phyloP scores from a whole-genome alignment of 2,329 filamentous ascomycete genomes.

The Zarea fungicola region DNA sequence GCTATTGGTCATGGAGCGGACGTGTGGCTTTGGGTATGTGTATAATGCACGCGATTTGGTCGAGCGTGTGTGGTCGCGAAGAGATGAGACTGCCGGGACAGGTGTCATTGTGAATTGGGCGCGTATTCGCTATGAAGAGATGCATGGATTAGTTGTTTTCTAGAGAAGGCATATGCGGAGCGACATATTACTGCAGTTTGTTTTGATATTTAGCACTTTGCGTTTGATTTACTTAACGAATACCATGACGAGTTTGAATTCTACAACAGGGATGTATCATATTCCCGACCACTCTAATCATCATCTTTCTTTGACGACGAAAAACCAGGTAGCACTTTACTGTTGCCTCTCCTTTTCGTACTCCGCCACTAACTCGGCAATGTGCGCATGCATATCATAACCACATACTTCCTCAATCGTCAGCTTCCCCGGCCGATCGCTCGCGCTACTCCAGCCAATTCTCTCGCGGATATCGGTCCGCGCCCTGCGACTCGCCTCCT shows the following conservation, averaged over 20 bases:
- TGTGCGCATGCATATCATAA: constrained; percentile 29
- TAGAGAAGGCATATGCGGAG: constrained; percentile 14
- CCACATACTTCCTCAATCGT: constrained; percentile 59
- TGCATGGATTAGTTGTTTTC: constrained; percentile 30
- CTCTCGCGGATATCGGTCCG: constrained; percentile 51
- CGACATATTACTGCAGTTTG: not conserved
- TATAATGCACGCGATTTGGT: constrained; percentile 34
- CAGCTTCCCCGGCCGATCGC: constrained; percentile 48
- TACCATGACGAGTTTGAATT: too few relatives aligned
- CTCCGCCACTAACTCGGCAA: constrained; percentile 8
- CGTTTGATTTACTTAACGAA: not conserved
- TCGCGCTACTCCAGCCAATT: constrained; percentile 52
- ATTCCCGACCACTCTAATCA: too few relatives aligned
- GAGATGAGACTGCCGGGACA: constrained; percentile 24
- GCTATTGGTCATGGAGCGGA: constrained; percentile 39
- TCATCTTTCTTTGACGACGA: not conserved
- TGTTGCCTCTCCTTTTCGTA: not conserved
- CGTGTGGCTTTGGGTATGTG: constrained; percentile 38
- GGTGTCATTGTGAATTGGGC: constrained; percentile 30
- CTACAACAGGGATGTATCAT: too few relatives aligned
- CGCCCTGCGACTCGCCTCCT: constrained; percentile 45
- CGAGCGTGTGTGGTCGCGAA: constrained; percentile 33
- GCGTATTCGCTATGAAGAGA: constrained; percentile 30
- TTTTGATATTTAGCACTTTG: not conserved
- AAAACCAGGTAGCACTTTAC: too few relatives aligned